Conservation (phyloP, 2,329 filamentous ascomycete species). For the Colletotrichum sp. region DNA sequence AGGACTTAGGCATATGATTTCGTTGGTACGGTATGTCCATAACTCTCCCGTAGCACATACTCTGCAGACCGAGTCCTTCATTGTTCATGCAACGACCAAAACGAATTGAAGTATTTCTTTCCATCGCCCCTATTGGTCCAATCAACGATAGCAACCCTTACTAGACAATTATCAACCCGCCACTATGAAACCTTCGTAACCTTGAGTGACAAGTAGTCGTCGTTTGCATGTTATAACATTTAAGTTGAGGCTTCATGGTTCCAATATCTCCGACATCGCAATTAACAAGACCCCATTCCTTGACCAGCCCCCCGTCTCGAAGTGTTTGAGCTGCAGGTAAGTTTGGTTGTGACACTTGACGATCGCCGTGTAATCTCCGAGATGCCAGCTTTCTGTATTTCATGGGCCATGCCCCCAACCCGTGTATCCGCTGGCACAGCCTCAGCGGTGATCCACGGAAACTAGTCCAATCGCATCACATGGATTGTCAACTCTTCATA, state of each 20-base stretch:
- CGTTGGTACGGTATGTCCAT: not conserved
- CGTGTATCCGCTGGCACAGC: not conserved
- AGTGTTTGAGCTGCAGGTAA: not conserved
- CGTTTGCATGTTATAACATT: not conserved
- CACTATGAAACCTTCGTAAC: not conserved
- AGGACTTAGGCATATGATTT: not conserved
- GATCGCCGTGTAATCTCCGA: not conserved
- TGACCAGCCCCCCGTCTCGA: not conserved
- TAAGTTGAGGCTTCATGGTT: not conserved
- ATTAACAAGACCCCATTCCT: fast-evolving
- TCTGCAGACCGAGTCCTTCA: not conserved
- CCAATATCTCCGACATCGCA: not conserved
- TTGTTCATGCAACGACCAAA: not conserved
- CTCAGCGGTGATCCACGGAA: not conserved
- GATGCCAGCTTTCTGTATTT: not conserved
- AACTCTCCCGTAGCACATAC: not conserved
- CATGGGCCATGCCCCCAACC: not conserved
- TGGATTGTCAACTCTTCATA: not conserved
- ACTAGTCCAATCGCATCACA: not conserved
- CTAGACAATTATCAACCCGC: not conserved
- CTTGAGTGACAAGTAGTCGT: not conserved
- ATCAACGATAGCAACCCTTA: not conserved
- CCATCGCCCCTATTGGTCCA: fast-evolving
- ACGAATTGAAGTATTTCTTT: not conserved
- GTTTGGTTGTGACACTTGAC: not conserved